Evolutionary conservation across 768 basidiomycete genomes (phyloP).

Genomic region (Neoboletus brunneissimus): DNA sequence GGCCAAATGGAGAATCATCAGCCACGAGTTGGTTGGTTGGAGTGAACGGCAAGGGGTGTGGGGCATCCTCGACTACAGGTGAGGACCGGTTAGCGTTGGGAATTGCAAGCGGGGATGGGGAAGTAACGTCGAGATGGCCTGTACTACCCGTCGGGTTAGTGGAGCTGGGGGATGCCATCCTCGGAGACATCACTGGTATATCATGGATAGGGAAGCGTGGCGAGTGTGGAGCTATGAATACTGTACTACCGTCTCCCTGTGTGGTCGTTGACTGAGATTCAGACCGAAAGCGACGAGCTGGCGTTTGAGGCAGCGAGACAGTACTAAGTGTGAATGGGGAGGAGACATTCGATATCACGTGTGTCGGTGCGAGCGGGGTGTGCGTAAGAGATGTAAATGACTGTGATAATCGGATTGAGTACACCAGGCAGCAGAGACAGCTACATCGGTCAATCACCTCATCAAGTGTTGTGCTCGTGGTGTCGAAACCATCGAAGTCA

Average conservation of each 20-base stretch:
- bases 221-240: not conserved
- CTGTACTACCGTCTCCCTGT: not conserved
- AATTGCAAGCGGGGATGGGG: slow-evolving; percentile 14
- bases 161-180: not conserved
- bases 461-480: slow-evolving; percentile 37
- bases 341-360: slow-evolving; percentile 42
- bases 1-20: slow-evolving; percentile 31
- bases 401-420: slow-evolving; percentile 27
- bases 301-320: slow-evolving; percentile 16
- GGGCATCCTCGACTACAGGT: not conserved
- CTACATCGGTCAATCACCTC: slow-evolving; percentile 40
- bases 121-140: not conserved
- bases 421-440: not conserved
- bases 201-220: not conserved
- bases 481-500: slow-evolving; percentile 18
- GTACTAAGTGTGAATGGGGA: slow-evolving; percentile 22
- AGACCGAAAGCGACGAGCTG: slow-evolving; percentile 14
- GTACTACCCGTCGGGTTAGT: not conserved
- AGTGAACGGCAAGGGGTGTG: slow-evolving; percentile 15
- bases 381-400: slow-evolving; percentile 46
- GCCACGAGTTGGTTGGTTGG: slow-evolving; percentile 14
- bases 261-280: slow-evolving; percentile 18
- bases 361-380: slow-evolving; percentile 47
- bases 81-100: not conserved
- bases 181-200: slow-evolving; percentile 1